Conservation (phyloP, 108 stramenopile genomes). For the Fragilariopsis cylindrus region DNA sequence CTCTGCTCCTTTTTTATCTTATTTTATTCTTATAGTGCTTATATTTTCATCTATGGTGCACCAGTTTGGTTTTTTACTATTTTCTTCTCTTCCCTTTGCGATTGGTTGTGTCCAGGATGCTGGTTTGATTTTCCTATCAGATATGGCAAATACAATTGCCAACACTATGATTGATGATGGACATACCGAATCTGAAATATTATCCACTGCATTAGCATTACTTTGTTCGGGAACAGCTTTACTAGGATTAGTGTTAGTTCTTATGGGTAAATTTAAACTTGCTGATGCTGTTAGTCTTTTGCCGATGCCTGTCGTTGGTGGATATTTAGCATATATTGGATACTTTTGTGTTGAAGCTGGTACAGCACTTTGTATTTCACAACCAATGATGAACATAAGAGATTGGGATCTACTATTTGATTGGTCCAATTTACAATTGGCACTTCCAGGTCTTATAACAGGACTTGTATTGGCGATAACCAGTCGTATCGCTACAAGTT, state of each 20-base stretch:
- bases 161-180: constrained; percentile 53
- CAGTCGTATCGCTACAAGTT: constrained; percentile 50
- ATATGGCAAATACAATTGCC: constrained; percentile 89
- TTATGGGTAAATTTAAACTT: constrained; percentile 85
- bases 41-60: constrained; percentile 85
- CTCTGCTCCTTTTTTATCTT: background rate
- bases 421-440: constrained; percentile 53
- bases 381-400: constrained; percentile 58
- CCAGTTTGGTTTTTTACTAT: constrained; percentile 82
- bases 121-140: constrained; percentile 90
- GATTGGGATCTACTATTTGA: constrained; percentile 74
- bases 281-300: constrained; percentile 93
- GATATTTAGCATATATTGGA: constrained; percentile 95
- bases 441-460: constrained; percentile 75
- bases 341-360: constrained; percentile 95
- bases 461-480: constrained; percentile 75
- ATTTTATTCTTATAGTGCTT: constrained; percentile 40
- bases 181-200: constrained; percentile 54
- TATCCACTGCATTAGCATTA: constrained; percentile 71
- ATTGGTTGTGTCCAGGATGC: constrained; percentile 97
- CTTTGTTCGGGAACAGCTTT: constrained; percentile 77
- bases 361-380: constrained; percentile 79
- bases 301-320: constrained; percentile 89
- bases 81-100: constrained; percentile 86
- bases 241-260: constrained; percentile 80